Percentiles rank a stretch among this genome's conserved stretches.
phyloP scores from a whole-genome alignment of 306 rosid species.

The Arachis stenosperma region DNA sequence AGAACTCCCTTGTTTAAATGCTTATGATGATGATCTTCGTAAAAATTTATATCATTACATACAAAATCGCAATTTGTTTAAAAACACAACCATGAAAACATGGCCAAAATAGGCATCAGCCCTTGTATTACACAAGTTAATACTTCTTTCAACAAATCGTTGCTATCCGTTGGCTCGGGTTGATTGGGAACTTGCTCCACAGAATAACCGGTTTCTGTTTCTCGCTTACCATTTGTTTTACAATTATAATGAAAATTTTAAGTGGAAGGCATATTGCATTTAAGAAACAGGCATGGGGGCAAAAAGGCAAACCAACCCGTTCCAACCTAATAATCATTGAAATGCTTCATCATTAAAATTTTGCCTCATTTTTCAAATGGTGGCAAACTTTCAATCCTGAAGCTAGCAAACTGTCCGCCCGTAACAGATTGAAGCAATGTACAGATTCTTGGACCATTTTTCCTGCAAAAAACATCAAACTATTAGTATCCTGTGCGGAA shows the following conservation, averaged over 20 bases:
- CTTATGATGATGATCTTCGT: conserved; percentile 17
- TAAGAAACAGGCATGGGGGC: conserved; percentile 19
- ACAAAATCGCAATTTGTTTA: conserved; percentile 43
- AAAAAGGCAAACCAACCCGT: conserved; percentile 44
- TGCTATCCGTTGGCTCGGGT: conserved; percentile 49
- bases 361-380: conserved; percentile 42
- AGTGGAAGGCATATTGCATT: conserved; percentile 33
- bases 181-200: conserved; percentile 41
- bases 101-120: conserved; percentile 44
- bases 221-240: conserved; percentile 36
- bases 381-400: conserved; percentile 43
- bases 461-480: conserved; percentile 61
- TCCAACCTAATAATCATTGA: conserved; percentile 31
- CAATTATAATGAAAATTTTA: conserved; percentile 40
- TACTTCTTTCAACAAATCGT: conserved; percentile 30
- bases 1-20: conserved; percentile 14
- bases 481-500: conserved; percentile 6
- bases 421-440: conserved; percentile 87
- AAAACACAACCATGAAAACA: conserved; percentile 41
- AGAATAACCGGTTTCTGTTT: conserved; percentile 34
- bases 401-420: conserved; percentile 91
- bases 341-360: conserved; percentile 35
- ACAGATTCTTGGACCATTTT: conserved; percentile 92
- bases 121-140: conserved; percentile 30
- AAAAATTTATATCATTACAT: conserved; percentile 43